Evolutionary conservation across 148 eudicot genomes (phyloP).

Genomic region (Diospyros lotus): DNA sequence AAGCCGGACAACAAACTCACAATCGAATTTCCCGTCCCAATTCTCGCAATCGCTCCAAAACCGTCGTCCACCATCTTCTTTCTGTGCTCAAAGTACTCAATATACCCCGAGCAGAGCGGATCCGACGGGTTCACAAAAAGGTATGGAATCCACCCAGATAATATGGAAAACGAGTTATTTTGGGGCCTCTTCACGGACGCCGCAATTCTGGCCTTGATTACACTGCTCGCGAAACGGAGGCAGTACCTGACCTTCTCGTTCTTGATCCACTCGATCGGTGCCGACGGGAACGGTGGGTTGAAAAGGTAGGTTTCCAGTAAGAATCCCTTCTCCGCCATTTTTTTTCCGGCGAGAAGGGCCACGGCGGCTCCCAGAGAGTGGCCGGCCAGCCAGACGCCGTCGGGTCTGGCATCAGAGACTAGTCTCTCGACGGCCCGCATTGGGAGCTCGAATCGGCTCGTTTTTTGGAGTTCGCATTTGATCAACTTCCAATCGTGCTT

Average conservation of each 20-base stretch:
- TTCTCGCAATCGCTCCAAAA: slow-evolving; percentile 35
- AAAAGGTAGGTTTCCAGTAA: slow-evolving; percentile 63
- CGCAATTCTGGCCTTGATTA: slow-evolving; percentile 49
- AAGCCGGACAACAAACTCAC: slow-evolving; percentile 38
- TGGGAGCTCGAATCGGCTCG: slow-evolving; percentile 37
- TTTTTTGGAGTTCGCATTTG: slow-evolving; percentile 34
- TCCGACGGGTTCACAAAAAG: slow-evolving; percentile 64
- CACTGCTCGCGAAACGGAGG: slow-evolving; percentile 39
- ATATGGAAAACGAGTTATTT: slow-evolving; percentile 25
- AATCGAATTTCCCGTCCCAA: slow-evolving; percentile 45
- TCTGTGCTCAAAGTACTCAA: slow-evolving; percentile 66
- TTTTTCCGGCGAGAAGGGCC: slow-evolving; percentile 57
- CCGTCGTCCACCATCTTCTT: slow-evolving; percentile 57
- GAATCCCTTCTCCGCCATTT: slow-evolving; percentile 36
- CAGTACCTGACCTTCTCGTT: slow-evolving; percentile 38
- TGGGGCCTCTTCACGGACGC: slow-evolving; percentile 22
- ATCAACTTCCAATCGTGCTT: slow-evolving; percentile 37
- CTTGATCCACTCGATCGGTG: slow-evolving; percentile 42
- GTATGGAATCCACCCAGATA: slow-evolving; percentile 59
- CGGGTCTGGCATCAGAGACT: slow-evolving; percentile 22
- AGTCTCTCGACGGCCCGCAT: slow-evolving; percentile 24
- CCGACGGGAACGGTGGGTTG: slow-evolving; percentile 63
- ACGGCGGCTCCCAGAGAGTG: slow-evolving; percentile 74
- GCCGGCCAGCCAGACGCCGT: slow-evolving; percentile 61
- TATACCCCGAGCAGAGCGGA: slow-evolving; percentile 53